phyloP scores from a whole-genome alignment of 2,329 filamentous ascomycete species.

The Diplocarpon rosae region DNA sequence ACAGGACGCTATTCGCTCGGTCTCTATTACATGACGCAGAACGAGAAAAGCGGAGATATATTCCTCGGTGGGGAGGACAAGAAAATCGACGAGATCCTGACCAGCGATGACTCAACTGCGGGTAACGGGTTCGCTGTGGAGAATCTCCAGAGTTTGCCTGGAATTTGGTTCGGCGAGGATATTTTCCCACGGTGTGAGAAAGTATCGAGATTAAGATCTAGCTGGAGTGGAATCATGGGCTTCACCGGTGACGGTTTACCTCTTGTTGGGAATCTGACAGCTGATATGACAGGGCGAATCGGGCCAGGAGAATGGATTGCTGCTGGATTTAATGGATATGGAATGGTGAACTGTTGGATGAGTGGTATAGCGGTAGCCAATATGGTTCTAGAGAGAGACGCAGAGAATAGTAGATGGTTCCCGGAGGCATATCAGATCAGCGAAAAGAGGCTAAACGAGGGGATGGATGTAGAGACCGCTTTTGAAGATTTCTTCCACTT shows the following conservation, averaged over 20 bases:
- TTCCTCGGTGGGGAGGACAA: slow-evolving; percentile 39
- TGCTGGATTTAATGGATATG: slow-evolving; percentile 60
- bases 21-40: slow-evolving; percentile 55
- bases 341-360: slow-evolving; percentile 61
- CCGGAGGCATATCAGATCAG: not conserved
- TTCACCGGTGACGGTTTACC: slow-evolving; percentile 55
- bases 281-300: slow-evolving; percentile 33
- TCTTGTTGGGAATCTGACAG: slow-evolving; percentile 57
- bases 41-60: slow-evolving; percentile 33
- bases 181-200: not conserved
- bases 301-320: slow-evolving; percentile 45
- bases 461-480: not conserved
- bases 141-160: not conserved
- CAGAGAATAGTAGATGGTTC: not conserved
- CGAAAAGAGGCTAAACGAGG: not conserved
- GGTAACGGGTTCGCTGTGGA: not conserved
- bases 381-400: not conserved
- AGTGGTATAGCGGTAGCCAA: slow-evolving; percentile 46
- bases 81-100: not conserved
- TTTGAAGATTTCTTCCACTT: not conserved
- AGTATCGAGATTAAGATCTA: not conserved
- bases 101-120: not conserved
- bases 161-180: not conserved
- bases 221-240: slow-evolving; percentile 69
- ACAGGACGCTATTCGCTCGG: slow-evolving; percentile 26